A percentile compares a stretch with the other conserved stretches of the same genome.
phyloP scores from a whole-genome alignment of 345 rosid genomes.

The Psidium friedrichsthalianum region DNA sequence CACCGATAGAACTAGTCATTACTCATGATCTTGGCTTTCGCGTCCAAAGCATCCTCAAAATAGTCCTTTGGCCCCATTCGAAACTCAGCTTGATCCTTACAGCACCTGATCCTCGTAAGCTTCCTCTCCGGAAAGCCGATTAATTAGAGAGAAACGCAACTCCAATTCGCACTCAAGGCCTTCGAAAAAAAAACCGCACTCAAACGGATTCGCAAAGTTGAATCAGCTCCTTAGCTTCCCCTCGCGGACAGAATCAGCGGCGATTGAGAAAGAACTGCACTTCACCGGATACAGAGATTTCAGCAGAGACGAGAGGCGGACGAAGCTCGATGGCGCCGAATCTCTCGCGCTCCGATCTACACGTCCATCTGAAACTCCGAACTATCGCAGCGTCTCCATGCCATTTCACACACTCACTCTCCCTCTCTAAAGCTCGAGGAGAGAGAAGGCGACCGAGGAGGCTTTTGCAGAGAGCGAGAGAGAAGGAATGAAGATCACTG shows the following conservation, averaged over 20 bases:
- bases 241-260: background rate
- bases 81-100: background rate
- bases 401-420: background rate
- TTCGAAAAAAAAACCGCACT: background rate
- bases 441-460: background rate
- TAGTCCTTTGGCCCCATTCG: background rate
- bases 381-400: background rate
- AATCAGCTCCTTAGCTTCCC: background rate
- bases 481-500: background rate
- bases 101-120: background rate
- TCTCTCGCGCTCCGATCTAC: background rate
- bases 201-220: background rate
- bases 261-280: background rate
- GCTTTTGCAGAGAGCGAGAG: background rate
- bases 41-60: background rate
- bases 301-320: background rate
- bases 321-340: background rate
- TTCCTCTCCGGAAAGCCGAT: background rate
- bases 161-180: background rate
- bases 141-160: background rate
- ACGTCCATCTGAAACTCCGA: background rate
- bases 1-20: background rate
- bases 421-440: background rate
- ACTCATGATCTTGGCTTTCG: background rate
- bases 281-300: background rate